Conservation (phyloP, 2,329 filamentous ascomycete species). For the Ustilaginoidea virens region DNA sequence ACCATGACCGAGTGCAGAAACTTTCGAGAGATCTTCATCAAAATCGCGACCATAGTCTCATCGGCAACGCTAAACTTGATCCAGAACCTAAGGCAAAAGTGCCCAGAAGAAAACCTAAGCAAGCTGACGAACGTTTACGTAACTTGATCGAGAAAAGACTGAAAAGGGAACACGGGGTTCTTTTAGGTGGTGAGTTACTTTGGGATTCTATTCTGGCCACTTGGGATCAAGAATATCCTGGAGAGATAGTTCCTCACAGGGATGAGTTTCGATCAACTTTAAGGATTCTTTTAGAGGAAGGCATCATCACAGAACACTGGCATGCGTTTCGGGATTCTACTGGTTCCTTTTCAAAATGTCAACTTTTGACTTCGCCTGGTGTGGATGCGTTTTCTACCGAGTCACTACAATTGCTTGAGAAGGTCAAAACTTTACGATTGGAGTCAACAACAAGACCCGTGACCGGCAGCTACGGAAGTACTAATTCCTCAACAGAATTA, state of each 20-base stretch:
- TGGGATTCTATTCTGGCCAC: conserved; percentile 30
- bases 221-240: conserved; percentile 26
- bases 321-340: conserved; percentile 26
- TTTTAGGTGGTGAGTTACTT: conserved; percentile 34
- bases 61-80: no score
- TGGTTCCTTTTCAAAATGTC: conserved; percentile 27
- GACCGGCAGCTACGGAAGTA: no score
- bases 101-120: background rate
- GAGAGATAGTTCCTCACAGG: conserved; percentile 23
- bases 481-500: conserved; percentile 2
- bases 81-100: no score
- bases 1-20: no score
- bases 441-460: background rate
- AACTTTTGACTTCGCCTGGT: conserved; percentile 26
- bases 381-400: conserved; percentile 26
- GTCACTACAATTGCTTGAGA: conserved; percentile 27
- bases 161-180: conserved; percentile 24
- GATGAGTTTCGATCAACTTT: conserved; percentile 23
- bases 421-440: conserved; percentile 31
- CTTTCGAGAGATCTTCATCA: no score
- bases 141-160: conserved; percentile 15
- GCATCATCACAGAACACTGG: conserved; percentile 22
- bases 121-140: conserved; percentile 1
- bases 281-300: conserved; percentile 21
- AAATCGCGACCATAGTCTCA: no score